Evolutionary conservation across 768 basidiomycete genomes (phyloP), one percentile per base, ranked within the genome.

Genomic region (Auricularia heimuer): DNA sequence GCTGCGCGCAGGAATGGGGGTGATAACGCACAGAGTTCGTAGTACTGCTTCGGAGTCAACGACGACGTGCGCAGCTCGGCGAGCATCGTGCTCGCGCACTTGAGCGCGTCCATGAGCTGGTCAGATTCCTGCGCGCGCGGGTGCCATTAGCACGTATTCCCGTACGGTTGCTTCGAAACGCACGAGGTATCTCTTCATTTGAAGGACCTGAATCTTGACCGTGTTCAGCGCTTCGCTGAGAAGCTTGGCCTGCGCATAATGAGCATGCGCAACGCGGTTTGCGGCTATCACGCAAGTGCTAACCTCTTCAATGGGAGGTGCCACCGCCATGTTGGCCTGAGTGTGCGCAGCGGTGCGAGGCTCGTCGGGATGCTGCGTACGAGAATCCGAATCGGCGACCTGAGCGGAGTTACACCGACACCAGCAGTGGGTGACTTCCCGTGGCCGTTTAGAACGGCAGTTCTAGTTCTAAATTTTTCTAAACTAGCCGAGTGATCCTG

Each of bases 31-130:
- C 94, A 98, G 42, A 98, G 86, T 79, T 98, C 97, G 74, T 98
- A 98, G 77, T 99, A 99, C 73, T 98, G 94, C 73, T 99, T 99
- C 11, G 94, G 92, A 1, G 91, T 90, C 68, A 98, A 81, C 10
- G 92, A 92, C 1, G 91, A 94, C 0, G 96, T 98, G 64, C 97
- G 83, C 29, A 98, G 82, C 73, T 98, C 97, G 11, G 94, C 92
- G 62, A 99, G 85, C 96, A 98, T 98, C 65, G 94, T 83, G 72
- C 94, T 97, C 2, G 97, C 95, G 65, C 90, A 90, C 79, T 99
- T 98, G 71, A 98, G 81, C 12, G 94, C 96, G 75, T 99, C 96
- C 97, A 99, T 99, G 67, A 98, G 88, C 73, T 94, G 91, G 78
- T 98, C 96, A 69, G 86, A 77, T 75, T 98, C 93, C 94, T 97